Evolutionary conservation across 371 early-diverging fungal genomes (phyloP).

Genomic region (Massospora cicadina): DNA sequence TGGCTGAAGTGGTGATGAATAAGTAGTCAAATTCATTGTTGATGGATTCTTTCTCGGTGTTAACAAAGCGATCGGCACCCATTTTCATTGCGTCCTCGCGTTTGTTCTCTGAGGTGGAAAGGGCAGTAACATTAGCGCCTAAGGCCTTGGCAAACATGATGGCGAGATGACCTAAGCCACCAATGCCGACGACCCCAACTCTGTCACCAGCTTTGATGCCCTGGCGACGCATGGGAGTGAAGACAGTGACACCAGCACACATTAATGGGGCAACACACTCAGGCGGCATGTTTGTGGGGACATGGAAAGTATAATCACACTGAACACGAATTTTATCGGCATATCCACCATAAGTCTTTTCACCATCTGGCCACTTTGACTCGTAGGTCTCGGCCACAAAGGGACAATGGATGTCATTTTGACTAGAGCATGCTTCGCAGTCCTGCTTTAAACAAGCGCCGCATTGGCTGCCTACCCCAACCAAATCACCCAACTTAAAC

Average conservation of each 20-base stretch:
- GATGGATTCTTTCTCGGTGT: constrained; percentile 18
- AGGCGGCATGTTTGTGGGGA: constrained; percentile 27
- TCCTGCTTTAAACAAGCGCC: constrained; percentile 24
- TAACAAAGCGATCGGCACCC: constrained; percentile 39
- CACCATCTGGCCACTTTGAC: background rate
- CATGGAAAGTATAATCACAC: constrained; percentile 25
- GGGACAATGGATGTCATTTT: constrained; percentile 46
- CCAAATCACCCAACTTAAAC: constrained; percentile 48
- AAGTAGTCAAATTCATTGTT: constrained; percentile 24
- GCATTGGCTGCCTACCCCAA: constrained; percentile 50
- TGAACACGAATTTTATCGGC: constrained; percentile 23
- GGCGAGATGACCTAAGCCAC: constrained; percentile 51
- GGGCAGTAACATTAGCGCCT: constrained; percentile 42
- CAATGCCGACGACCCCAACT: constrained; percentile 52
- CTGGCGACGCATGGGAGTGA: constrained; percentile 30
- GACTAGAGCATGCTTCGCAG: constrained; percentile 43
- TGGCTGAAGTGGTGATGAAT: constrained; percentile 32
- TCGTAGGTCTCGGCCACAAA: constrained; percentile 23
- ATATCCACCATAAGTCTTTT: constrained; percentile 26
- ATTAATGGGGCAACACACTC: constrained; percentile 26
- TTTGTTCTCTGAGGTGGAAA: constrained; percentile 38
- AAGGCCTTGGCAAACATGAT: constrained; percentile 39
- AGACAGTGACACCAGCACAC: constrained; percentile 57
- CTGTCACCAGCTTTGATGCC: constrained; percentile 28
- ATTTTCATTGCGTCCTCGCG: constrained; percentile 40